Conservation (phyloP, 495 filamentous ascomycete species). For the Podospora bellae-mahoneyi region DNA sequence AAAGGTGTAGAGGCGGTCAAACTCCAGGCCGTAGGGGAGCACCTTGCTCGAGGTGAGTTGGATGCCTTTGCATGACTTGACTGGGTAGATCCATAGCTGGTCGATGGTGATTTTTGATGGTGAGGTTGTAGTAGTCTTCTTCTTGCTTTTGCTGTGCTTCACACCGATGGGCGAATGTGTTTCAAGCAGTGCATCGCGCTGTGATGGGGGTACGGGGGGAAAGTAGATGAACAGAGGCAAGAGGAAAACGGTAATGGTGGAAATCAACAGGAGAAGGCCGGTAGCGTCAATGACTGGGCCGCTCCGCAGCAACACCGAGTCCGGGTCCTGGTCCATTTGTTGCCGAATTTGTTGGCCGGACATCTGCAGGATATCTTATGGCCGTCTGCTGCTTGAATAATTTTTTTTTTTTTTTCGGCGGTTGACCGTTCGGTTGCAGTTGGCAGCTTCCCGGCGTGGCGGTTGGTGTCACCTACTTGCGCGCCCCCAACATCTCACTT, state of each 20-base stretch:
- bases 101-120: conserved; percentile 51
- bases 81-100: conserved; percentile 79
- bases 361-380: neutral
- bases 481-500: neutral
- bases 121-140: conserved; percentile 19
- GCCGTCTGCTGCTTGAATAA: neutral
- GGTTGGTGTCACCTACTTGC: neutral
- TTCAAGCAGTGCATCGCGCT: conserved; percentile 46
- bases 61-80: conserved; percentile 83
- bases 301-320: conserved; percentile 19
- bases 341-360: conserved; percentile 1
- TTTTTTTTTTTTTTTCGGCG: neutral
- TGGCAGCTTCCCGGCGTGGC: neutral
- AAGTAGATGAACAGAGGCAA: conserved; percentile 47
- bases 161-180: conserved; percentile 44
- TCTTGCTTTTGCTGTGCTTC: conserved; percentile 14
- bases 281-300: conserved; percentile 26
- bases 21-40: conserved; percentile 67
- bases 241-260: conserved; percentile 48
- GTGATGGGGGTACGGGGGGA: conserved; percentile 43
- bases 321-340: conserved; percentile 6
- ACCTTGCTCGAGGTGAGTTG: conserved; percentile 67
- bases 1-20: conserved; percentile 83
- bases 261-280: conserved; percentile 40
- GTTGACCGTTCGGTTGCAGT: neutral